These are phyloP conservation scores for Lecanosticta acicola DNA, from an alignment of 2,329 filamentous ascomycete genomes.

Conservation along the genomic window DNA sequence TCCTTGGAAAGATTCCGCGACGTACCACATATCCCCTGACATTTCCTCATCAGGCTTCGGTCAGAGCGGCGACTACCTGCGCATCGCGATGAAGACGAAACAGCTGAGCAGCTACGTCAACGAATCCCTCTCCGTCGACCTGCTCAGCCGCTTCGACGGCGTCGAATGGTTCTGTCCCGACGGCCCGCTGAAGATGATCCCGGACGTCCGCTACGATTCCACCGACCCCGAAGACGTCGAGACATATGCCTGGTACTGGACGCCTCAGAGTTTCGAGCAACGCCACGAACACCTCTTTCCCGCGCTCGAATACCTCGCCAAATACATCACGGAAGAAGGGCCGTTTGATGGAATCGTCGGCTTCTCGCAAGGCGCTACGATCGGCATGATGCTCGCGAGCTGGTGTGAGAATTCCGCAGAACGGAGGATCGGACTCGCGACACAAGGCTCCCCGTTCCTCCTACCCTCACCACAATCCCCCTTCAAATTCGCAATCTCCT, in stretches of 20 bases:
- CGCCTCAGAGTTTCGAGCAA: slow-evolving; percentile 13
- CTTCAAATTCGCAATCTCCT: slow-evolving; percentile 19
- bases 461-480: slow-evolving; percentile 16
- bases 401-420: slow-evolving; percentile 15
- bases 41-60: slow-evolving; percentile 10
- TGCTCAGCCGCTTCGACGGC: slow-evolving; percentile 11
- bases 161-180: slow-evolving; percentile 17
- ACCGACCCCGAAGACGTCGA: slow-evolving; percentile 11
- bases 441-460: slow-evolving; percentile 11
- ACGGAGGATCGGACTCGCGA: no score
- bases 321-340: slow-evolving; percentile 15
- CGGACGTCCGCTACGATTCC: slow-evolving; percentile 9
- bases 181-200: slow-evolving; percentile 12
- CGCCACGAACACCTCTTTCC: slow-evolving; percentile 17
- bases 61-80: slow-evolving; percentile 17
- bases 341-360: slow-evolving; percentile 18
- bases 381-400: slow-evolving; percentile 25
- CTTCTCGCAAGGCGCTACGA: slow-evolving; percentile 17
- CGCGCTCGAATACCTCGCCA: slow-evolving; percentile 14
- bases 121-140: slow-evolving; percentile 7
- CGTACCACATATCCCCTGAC: neutral
- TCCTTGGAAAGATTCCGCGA: neutral
- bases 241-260: slow-evolving; percentile 16
- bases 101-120: slow-evolving; percentile 12
- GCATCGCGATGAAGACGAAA: slow-evolving; percentile 14